Conservation (phyloP, 2,329 filamentous ascomycete species). For the Arthrobotrys sinensis region DNA sequence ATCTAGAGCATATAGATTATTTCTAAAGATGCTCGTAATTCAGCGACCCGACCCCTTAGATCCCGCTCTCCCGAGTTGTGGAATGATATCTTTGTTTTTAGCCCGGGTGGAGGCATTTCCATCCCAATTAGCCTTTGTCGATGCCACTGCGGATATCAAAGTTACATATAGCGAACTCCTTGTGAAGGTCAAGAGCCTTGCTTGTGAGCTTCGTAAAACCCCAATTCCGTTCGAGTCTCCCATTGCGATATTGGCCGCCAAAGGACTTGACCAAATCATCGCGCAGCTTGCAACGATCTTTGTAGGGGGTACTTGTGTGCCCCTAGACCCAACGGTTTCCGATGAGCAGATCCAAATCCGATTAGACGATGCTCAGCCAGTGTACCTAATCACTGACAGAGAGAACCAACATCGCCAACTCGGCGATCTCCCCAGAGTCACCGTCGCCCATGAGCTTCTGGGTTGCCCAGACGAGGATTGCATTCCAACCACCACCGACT, state of each 20-base stretch:
- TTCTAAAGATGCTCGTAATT: neutral
- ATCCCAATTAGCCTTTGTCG: slow-evolving; percentile 14
- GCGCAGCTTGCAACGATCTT: slow-evolving; percentile 22
- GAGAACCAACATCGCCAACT: slow-evolving; percentile 16
- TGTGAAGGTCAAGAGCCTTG: slow-evolving; percentile 6
- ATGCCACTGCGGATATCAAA: neutral
- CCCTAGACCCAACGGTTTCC: slow-evolving; percentile 8
- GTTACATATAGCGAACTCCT: slow-evolving; percentile 14
- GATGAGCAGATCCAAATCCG: slow-evolving; percentile 29
- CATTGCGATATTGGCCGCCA: slow-evolving; percentile 17
- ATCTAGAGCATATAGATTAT: too few species aligned
- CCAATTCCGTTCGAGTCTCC: slow-evolving; percentile 11
- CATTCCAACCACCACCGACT: slow-evolving; percentile 16
- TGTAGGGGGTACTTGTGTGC: slow-evolving; percentile 22
- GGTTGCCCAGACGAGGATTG: neutral
- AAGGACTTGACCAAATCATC: slow-evolving; percentile 20
- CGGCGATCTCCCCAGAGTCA: neutral
- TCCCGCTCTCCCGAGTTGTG: neutral
- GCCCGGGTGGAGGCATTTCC: slow-evolving; percentile 7
- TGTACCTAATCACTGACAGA: slow-evolving; percentile 18
- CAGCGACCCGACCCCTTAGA: neutral
- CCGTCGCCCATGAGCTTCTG: neutral
- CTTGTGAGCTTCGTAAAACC: slow-evolving; percentile 9
- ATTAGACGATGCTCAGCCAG: slow-evolving; percentile 14
- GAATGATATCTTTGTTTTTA: slow-evolving; percentile 12